These are phyloP conservation scores for Talaromyces borbonicus DNA, from an alignment of 495 filamentous ascomycete species.

Conservation along the genomic window DNA sequence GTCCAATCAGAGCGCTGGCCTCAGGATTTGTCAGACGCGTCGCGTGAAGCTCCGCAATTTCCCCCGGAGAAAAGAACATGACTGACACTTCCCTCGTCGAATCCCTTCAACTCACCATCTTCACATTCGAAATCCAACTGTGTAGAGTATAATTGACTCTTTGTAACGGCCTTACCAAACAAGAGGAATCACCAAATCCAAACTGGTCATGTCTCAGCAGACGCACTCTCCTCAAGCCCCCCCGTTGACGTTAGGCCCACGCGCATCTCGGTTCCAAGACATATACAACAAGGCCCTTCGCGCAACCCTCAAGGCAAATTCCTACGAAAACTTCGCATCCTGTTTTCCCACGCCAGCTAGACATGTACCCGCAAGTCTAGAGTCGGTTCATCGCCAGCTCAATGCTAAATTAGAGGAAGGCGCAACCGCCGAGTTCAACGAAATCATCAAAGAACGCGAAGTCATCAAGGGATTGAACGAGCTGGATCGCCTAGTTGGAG, in stretches of 20 bases:
- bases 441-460: slow-evolving; percentile 56
- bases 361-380: slow-evolving; percentile 55
- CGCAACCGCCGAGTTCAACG: slow-evolving; percentile 62
- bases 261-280: slow-evolving; percentile 59
- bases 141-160: no score
- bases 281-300: slow-evolving; percentile 60
- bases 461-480: slow-evolving; percentile 73
- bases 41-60: slow-evolving; percentile 4
- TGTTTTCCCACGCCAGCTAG: slow-evolving; percentile 82
- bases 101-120: no score
- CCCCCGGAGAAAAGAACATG: no score
- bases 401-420: slow-evolving; percentile 54
- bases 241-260: slow-evolving; percentile 57
- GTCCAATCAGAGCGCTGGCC: neutral
- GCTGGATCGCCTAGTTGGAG: slow-evolving; percentile 64
- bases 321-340: slow-evolving; percentile 65
- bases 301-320: slow-evolving; percentile 62
- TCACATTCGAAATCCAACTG: no score
- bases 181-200: neutral
- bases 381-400: slow-evolving; percentile 60
- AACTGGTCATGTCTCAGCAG: no score
- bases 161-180: no score
- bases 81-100: no score
- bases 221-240: slow-evolving; percentile 48
- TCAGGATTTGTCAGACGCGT: neutral